Conservation (phyloP, 2,329 filamentous ascomycete species). For the Colletotrichum sojae region DNA sequence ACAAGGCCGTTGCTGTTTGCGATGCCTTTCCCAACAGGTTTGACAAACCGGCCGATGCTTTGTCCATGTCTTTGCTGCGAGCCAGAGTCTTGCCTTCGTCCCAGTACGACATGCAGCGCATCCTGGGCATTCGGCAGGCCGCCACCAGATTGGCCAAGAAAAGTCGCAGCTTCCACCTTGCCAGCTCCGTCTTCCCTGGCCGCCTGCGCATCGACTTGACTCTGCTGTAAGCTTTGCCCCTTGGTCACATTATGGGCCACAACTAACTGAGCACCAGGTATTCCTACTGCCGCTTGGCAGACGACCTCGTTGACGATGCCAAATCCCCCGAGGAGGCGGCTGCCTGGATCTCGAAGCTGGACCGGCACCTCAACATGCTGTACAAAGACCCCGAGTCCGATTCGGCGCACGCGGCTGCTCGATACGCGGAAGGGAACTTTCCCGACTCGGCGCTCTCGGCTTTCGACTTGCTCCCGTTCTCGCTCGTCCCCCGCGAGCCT, state of each 20-base stretch:
- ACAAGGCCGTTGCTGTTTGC: slow-evolving; percentile 77
- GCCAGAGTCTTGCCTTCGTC: slow-evolving; percentile 62
- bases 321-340: slow-evolving; percentile 64
- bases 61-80: slow-evolving; percentile 65
- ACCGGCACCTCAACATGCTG: slow-evolving; percentile 67
- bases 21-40: slow-evolving; percentile 74
- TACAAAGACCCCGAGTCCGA: slow-evolving; percentile 55
- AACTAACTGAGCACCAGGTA: slow-evolving; percentile 61
- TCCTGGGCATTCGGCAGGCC: slow-evolving; percentile 72
- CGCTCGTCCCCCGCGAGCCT: slow-evolving; percentile 69
- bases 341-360: slow-evolving; percentile 71
- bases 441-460: slow-evolving; percentile 67
- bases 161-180: slow-evolving; percentile 81
- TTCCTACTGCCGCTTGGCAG: slow-evolving; percentile 80
- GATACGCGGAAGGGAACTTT: slow-evolving; percentile 64
- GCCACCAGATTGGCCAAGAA: slow-evolving; percentile 71
- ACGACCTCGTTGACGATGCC: slow-evolving; percentile 80
- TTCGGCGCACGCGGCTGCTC: slow-evolving; percentile 25
- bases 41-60: slow-evolving; percentile 57
- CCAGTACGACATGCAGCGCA: slow-evolving; percentile 70
- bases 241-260: no score
- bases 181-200: slow-evolving; percentile 78
- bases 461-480: slow-evolving; percentile 70
- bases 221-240: slow-evolving; percentile 63
- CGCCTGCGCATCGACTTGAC: slow-evolving; percentile 78